Percentiles rank a stretch among this genome's conserved stretches.
These are phyloP conservation scores for Climacium dendroides DNA, from an alignment of 225 moss, liverwort and hornwort species.

Conservation along the genomic window DNA sequence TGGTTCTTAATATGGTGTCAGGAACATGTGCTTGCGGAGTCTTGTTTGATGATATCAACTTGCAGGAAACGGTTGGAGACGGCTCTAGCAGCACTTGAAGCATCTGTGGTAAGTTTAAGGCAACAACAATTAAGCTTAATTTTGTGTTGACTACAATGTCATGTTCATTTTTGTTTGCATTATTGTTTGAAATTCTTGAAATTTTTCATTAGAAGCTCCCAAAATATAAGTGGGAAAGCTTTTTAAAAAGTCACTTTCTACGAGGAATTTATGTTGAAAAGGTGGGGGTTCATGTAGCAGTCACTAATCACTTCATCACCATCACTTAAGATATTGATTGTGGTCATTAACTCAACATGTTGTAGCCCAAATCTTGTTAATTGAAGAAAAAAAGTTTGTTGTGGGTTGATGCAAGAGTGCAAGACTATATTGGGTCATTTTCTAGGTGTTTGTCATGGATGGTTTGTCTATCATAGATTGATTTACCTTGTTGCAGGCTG, in stretches of 20 bases:
- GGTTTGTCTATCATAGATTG: neutral
- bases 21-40: conserved; percentile 84
- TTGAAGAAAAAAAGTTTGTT: rapidly evolving
- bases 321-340: neutral
- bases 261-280: neutral
- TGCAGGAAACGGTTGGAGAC: conserved; percentile 56
- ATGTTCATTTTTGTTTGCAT: neutral
- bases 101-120: conserved; percentile 27
- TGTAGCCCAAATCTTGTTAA: neutral
- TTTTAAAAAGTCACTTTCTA: rapidly evolving
- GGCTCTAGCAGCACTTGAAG: conserved; percentile 33
- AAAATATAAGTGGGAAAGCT: neutral
- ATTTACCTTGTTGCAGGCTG: neutral
- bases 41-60: conserved; percentile 89
- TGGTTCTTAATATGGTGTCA: neutral
- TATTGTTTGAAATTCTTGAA: neutral
- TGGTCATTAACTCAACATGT: rapidly evolving
- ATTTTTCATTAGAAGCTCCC: no score
- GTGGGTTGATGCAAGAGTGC: no score
- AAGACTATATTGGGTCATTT: neutral
- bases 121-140: neutral
- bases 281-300: rapidly evolving
- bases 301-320: neutral
- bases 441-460: rapidly evolving
- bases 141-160: neutral